Percentiles rank a stretch among this genome's conserved stretches.
Evolutionary conservation across 176 grass and related monocot species (phyloP).

Genomic region (Oryza australiensis): DNA sequence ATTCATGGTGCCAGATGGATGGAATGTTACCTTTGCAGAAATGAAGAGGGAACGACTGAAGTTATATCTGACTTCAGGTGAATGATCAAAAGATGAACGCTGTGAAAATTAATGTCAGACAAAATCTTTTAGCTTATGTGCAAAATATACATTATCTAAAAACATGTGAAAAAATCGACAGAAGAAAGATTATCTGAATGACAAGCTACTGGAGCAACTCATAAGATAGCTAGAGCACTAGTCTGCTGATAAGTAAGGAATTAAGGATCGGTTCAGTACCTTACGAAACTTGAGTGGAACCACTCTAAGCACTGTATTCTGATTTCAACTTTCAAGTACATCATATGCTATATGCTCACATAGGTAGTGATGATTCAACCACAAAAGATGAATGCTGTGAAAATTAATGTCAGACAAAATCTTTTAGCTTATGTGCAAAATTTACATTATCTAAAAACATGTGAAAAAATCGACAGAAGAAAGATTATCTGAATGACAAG

Average conservation of each 20-base stretch:
- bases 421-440: slow-evolving; percentile 20
- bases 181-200: not conserved
- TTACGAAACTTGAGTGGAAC: slow-evolving; percentile 17
- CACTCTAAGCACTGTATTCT: not conserved
- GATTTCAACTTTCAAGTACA: slow-evolving; percentile 9
- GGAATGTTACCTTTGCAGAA: not conserved
- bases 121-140: slow-evolving; percentile 24
- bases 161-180: not conserved
- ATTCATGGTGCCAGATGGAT: not conserved
- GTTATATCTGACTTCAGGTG: slow-evolving; percentile 1
- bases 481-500: not conserved
- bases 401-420: not conserved
- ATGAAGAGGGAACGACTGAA: not conserved
- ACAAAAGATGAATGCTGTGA: slow-evolving; percentile 14
- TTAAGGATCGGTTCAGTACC: not conserved
- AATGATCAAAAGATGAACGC: slow-evolving; percentile 18
- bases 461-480: not conserved
- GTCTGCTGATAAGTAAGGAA: not conserved
- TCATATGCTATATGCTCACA: too few relatives aligned
- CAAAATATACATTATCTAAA: not conserved
- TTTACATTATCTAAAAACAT: not conserved
- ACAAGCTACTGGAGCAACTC: not conserved
- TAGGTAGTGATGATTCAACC: too few relatives aligned
- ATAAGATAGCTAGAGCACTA: not conserved
- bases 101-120: not conserved